Conservation (phyloP, 257 asterid species). For the Phtheirospermum japonicum region DNA sequence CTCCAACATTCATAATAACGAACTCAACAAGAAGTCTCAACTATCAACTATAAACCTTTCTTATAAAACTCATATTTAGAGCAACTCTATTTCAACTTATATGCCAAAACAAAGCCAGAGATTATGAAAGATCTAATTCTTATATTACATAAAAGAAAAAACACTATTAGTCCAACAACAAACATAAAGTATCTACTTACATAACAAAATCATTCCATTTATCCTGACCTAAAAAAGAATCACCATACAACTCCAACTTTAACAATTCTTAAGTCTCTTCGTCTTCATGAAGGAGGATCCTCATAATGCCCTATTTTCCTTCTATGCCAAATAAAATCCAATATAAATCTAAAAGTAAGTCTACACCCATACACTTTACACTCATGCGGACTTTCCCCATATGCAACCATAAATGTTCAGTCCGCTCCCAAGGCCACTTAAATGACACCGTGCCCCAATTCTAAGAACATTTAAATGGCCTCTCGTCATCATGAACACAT, state of each 20-base stretch:
- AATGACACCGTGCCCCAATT: conserved; percentile 79
- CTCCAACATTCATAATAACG: no score
- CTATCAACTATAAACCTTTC: no score
- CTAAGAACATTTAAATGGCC: conserved; percentile 91
- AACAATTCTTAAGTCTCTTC: not conserved
- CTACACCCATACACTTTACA: conserved; percentile 77
- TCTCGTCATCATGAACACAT: conserved; percentile 75
- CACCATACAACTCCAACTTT: conserved; percentile 23
- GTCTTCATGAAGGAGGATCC: conserved; percentile 23
- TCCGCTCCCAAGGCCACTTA: conserved; percentile 98
- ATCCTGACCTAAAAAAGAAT: conserved; percentile 36
- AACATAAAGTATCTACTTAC: conserved; percentile 37
- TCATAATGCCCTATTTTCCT: conserved; percentile 76
- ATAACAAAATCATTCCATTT: conserved; percentile 26
- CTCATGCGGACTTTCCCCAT: conserved; percentile 72
- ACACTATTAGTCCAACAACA: no score
- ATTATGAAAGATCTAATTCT: no score
- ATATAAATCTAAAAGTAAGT: conserved; percentile 81
- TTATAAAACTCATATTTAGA: no score
- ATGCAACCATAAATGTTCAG: conserved; percentile 86
- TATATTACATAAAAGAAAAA: no score
- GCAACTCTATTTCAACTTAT: no score
- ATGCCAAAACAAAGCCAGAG: no score
- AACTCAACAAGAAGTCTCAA: no score
- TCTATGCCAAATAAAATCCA: conserved; percentile 86